Evolutionary conservation across 2,329 filamentous ascomycete species (phyloP).

Genomic region (Paracoccidioides brasiliensis): DNA sequence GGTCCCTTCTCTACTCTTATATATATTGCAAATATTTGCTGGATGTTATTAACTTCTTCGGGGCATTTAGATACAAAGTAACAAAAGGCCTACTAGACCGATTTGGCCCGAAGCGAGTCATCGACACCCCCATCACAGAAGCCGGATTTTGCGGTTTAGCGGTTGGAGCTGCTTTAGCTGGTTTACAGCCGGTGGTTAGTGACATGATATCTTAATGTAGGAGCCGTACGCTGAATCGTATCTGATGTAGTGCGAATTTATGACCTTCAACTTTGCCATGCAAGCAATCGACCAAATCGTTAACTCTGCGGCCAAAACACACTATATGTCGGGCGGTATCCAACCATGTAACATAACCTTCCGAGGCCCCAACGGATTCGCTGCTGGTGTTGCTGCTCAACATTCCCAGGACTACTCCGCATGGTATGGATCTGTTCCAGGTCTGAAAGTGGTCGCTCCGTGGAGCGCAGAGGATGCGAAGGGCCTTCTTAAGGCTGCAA

Average conservation of each 20-base stretch:
- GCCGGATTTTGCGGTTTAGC: constrained; percentile 89
- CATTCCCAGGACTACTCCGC: constrained; percentile 98
- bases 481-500: constrained; percentile 92
- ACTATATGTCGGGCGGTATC: constrained; percentile 99
- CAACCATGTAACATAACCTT: constrained; percentile 99
- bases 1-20: not conserved
- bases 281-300: constrained; percentile 99
- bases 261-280: constrained; percentile 99
- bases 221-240: not conserved
- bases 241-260: constrained; percentile 74
- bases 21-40: not conserved
- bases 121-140: constrained; percentile 97
- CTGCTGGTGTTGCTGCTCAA: constrained; percentile 86
- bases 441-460: constrained; percentile 89
- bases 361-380: constrained; percentile 97
- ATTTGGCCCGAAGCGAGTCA: constrained; percentile 93
- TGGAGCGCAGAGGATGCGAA: constrained; percentile 98
- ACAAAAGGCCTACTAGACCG: constrained; percentile 95
- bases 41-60: not conserved
- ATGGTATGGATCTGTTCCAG: constrained; percentile 97
- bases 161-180: constrained; percentile 86
- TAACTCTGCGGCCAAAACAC: constrained; percentile 97
- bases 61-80: constrained; percentile 67
- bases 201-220: not conserved
- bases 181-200: constrained; percentile 81